Percentiles rank a stretch among this genome's conserved stretches.
Evolutionary conservation across 2,329 filamentous ascomycete species (phyloP).

Genomic region (Apiospora koreana): DNA sequence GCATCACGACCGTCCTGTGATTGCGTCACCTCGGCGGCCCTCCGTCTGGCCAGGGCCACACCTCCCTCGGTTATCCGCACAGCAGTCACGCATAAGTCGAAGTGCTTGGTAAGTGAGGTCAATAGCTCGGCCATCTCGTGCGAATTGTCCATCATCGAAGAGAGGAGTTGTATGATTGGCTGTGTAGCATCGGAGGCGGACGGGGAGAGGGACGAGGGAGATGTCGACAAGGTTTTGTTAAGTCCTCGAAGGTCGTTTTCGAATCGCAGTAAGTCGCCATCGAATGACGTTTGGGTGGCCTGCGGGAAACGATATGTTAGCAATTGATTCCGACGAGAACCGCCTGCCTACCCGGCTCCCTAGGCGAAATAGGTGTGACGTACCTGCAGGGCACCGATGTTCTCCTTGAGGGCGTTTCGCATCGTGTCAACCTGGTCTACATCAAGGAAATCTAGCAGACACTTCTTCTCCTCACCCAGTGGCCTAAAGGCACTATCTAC

Average conservation of each 20-base stretch:
- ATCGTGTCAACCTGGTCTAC: conserved; percentile 68
- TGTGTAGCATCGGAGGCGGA: conserved; percentile 38
- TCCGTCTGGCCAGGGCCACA: conserved; percentile 66
- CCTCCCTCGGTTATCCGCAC: conserved; percentile 87
- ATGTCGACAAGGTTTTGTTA: conserved; percentile 55
- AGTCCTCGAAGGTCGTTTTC: conserved; percentile 72
- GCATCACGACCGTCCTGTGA: conserved; percentile 45
- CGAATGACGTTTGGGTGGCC: conserved; percentile 71
- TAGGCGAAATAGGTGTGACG: conserved; percentile 12
- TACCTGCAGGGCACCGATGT: conserved; percentile 71
- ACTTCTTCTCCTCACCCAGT: conserved; percentile 57
- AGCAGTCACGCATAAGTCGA: conserved; percentile 89
- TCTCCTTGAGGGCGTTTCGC: conserved; percentile 66
- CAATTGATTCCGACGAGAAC: neutral
- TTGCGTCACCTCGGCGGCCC: conserved; percentile 64
- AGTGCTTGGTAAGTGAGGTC: conserved; percentile 80
- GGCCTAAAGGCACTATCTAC: conserved; percentile 68
- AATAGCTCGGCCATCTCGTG: conserved; percentile 81
- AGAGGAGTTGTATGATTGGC: conserved; percentile 56
- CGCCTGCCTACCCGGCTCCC: conserved; percentile 1
- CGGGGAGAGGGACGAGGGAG: conserved; percentile 35
- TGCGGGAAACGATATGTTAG: conserved; percentile 28
- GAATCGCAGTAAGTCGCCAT: conserved; percentile 73
- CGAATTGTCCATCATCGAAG: conserved; percentile 70
- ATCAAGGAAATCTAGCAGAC: conserved; percentile 75